These are phyloP conservation scores for Petasospora fabianii DNA, from an alignment of 1,139 yeast species.

Conservation along the genomic window DNA sequence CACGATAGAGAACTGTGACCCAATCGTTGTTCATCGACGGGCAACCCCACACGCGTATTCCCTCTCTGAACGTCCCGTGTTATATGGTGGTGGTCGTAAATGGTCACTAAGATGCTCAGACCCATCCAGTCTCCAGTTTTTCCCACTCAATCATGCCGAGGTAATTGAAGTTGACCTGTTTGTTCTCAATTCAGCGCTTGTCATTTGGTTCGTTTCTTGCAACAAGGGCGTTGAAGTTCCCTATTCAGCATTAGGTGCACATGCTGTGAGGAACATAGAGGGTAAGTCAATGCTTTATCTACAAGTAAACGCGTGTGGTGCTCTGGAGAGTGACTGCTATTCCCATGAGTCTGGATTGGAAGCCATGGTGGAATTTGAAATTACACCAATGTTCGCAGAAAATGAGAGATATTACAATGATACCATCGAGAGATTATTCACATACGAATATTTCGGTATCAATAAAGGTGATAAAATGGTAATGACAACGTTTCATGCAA, in stretches of 20 bases:
- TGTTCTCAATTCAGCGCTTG: conserved; percentile 32
- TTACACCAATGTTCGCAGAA: conserved; percentile 33
- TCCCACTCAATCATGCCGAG: conserved; percentile 15
- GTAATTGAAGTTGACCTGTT: conserved; percentile 32
- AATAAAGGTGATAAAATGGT: conserved; percentile 37
- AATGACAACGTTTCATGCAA: conserved; percentile 26
- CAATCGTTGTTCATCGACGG: conserved; percentile 28
- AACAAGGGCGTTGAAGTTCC: conserved; percentile 35
- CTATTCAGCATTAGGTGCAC: conserved; percentile 31
- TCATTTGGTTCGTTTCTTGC: conserved; percentile 34
- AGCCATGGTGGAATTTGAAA: conserved; percentile 29
- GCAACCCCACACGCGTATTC: conserved; percentile 30
- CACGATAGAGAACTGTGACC: conserved; percentile 34
- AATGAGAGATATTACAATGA: conserved; percentile 34
- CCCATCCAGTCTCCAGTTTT: conserved; percentile 9
- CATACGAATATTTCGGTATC: conserved; percentile 35
- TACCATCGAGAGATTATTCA: conserved; percentile 33
- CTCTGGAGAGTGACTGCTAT: conserved; percentile 17
- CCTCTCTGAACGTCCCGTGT: conserved; percentile 31
- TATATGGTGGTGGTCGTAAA: conserved; percentile 40
- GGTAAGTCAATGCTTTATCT: conserved; percentile 18
- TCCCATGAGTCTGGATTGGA: conserved; percentile 7
- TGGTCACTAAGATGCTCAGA: conserved; percentile 19
- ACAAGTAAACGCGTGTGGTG: conserved; percentile 18
- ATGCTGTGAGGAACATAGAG: conserved; percentile 27